Conservation (phyloP, 2,329 filamentous ascomycete species). For the Botryotinia calthae region DNA sequence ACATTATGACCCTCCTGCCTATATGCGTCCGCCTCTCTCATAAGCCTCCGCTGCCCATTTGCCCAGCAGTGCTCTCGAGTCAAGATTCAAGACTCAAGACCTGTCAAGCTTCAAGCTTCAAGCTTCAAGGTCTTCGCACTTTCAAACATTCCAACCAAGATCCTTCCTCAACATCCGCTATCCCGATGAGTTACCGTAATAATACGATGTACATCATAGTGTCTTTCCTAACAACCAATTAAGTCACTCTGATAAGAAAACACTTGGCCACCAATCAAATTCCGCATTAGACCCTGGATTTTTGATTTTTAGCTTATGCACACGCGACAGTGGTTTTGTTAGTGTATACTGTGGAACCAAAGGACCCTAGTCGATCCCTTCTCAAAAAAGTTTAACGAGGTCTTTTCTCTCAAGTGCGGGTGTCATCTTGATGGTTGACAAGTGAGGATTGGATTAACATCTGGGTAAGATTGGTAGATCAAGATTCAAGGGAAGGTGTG, state of each 20-base stretch:
- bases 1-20: not conserved
- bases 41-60: not conserved
- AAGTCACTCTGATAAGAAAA: not conserved
- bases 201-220: not conserved
- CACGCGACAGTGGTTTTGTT: constrained; percentile 10
- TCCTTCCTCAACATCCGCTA: not conserved
- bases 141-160: not conserved
- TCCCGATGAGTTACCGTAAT: not conserved
- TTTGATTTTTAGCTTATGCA: not conserved
- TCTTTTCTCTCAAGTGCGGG: not conserved
- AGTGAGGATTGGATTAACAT: not conserved
- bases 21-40: not conserved
- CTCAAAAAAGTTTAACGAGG: not conserved
- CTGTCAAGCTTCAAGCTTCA: not conserved
- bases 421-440: not conserved
- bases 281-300: too few species aligned
- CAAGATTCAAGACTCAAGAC: not conserved
- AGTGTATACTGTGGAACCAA: not conserved
- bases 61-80: not conserved
- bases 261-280: not conserved
- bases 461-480: constrained; percentile 12
- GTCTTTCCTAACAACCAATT: not conserved
- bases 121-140: not conserved
- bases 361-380: constrained; percentile 5
- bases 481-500: not conserved